Evolutionary conservation across 768 basidiomycete genomes (phyloP).

Genomic region (Lactifluus subvellereus): DNA sequence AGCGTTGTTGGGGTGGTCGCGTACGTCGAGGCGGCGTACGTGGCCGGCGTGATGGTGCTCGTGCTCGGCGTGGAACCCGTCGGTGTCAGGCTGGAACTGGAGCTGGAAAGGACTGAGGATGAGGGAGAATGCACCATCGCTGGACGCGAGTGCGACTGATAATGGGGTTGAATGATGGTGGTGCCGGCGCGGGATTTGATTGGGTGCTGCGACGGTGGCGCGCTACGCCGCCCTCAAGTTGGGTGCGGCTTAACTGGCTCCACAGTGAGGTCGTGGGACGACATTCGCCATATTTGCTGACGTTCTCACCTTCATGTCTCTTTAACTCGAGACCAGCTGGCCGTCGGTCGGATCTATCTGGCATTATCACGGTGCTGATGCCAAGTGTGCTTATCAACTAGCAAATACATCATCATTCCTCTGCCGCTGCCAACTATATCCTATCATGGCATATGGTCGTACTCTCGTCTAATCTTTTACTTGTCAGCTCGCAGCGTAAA

Average conservation of each 20-base stretch:
- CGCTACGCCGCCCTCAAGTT: background rate
- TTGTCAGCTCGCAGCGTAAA: too few species aligned
- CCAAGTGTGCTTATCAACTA: too few species aligned
- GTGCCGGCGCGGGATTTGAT: background rate
- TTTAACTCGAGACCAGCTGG: too few species aligned
- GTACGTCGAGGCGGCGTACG: slow-evolving; percentile 15
- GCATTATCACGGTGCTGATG: too few species aligned
- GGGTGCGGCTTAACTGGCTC: background rate
- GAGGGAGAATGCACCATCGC: slow-evolving; percentile 18
- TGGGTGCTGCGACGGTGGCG: background rate
- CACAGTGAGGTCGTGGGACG: too few species aligned
- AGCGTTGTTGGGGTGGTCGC: background rate
- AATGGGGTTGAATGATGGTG: background rate
- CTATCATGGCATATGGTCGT: too few species aligned
- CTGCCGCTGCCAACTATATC: too few species aligned
- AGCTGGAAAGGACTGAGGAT: slow-evolving; percentile 15
- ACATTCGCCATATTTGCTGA: too few species aligned
- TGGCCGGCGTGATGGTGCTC: slow-evolving; percentile 18
- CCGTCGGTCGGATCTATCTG: too few species aligned
- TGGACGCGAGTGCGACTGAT: background rate
- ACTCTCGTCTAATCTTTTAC: too few species aligned
- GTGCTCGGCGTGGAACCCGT: slow-evolving; percentile 19
- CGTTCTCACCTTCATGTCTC: too few species aligned
- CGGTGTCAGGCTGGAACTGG: slow-evolving; percentile 16
- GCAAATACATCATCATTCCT: too few species aligned